phyloP scores from a whole-genome alignment of 2,329 filamentous ascomycete genomes.

The Apiospora kogelbergensis region DNA sequence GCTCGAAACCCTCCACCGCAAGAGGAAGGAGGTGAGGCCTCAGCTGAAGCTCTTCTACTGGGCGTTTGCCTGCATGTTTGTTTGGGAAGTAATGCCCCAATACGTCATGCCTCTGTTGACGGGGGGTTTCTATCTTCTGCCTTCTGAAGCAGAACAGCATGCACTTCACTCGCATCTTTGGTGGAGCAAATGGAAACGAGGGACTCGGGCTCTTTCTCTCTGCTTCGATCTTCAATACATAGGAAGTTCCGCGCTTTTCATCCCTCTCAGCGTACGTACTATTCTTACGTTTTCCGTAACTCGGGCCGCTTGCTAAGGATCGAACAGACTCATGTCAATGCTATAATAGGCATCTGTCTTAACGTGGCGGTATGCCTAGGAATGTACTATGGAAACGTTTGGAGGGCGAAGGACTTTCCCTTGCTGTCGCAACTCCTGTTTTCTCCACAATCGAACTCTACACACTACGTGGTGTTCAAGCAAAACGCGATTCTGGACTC shows the following conservation, averaged over 20 bases:
- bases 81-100: slow-evolving; percentile 50
- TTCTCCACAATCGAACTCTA: neutral
- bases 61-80: slow-evolving; percentile 38
- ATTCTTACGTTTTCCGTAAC: too few relatives aligned
- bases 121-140: slow-evolving; percentile 37
- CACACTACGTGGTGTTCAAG: slow-evolving; percentile 34
- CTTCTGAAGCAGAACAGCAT: slow-evolving; percentile 41
- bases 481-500: slow-evolving; percentile 41
- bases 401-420: slow-evolving; percentile 39
- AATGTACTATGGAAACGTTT: slow-evolving; percentile 43
- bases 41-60: slow-evolving; percentile 40
- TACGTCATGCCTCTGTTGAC: slow-evolving; percentile 45
- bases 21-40: slow-evolving; percentile 34
- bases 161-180: slow-evolving; percentile 47
- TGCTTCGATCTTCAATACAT: slow-evolving; percentile 48
- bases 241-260: slow-evolving; percentile 20
- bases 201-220: slow-evolving; percentile 41
- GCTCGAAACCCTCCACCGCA: slow-evolving; percentile 27
- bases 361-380: slow-evolving; percentile 30
- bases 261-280: neutral
- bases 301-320: neutral
- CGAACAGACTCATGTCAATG: neutral
- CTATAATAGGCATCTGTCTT: neutral
- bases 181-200: slow-evolving; percentile 37
- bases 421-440: slow-evolving; percentile 31